Conservation (phyloP, 352 stramenopile genomes). For the Peronosclerospora sorghi region DNA sequence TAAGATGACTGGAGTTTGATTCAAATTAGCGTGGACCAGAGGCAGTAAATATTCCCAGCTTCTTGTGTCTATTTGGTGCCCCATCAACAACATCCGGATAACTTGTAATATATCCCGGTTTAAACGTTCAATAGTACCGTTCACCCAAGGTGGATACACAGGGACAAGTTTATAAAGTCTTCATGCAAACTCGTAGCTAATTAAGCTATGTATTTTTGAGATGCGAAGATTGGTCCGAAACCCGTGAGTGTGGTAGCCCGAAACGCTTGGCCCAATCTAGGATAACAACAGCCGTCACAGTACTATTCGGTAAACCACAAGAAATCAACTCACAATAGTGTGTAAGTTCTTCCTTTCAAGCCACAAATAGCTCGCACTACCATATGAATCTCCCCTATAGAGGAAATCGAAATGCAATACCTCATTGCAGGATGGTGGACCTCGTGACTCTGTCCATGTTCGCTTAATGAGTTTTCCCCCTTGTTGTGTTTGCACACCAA, state of each 20-base stretch:
- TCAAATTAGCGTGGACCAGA: background rate
- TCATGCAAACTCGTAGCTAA: too few species aligned
- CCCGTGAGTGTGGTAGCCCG: background rate
- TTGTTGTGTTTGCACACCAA: slow-evolving; percentile 12
- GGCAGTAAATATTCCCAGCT: slow-evolving; percentile 1
- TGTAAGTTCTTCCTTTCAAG: background rate
- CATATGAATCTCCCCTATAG: background rate
- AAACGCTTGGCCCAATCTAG: slow-evolving; percentile 3
- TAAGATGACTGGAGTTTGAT: background rate
- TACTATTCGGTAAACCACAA: background rate
- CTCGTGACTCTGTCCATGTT: slow-evolving; percentile 1
- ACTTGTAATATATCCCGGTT: slow-evolving; percentile 2
- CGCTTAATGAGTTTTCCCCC: slow-evolving; percentile 7
- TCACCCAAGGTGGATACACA: slow-evolving; percentile 1
- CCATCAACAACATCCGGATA: background rate
- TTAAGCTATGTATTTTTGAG: background rate
- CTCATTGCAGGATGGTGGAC: background rate
- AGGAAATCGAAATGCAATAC: slow-evolving; percentile 2
- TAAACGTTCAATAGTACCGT: background rate
- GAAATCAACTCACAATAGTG: background rate
- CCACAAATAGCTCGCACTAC: background rate
- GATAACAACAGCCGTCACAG: background rate
- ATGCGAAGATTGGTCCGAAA: background rate
- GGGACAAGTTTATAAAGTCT: background rate
- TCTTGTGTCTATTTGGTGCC: background rate